Evolutionary conservation across 2,329 filamentous ascomycete species (phyloP).

Genomic region (Pseudogymnoascus sp.): DNA sequence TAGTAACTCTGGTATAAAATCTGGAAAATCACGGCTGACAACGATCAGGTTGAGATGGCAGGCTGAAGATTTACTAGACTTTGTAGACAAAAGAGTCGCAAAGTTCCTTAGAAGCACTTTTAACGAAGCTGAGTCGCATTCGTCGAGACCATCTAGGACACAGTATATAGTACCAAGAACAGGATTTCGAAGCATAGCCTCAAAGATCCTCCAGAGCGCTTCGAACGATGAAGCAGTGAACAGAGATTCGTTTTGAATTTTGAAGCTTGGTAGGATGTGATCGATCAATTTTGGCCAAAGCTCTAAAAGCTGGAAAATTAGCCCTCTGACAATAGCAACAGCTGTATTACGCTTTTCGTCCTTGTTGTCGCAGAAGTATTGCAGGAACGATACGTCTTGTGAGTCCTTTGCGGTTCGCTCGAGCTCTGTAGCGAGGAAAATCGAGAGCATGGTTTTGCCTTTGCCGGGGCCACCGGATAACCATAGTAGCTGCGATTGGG

Average conservation of each 20-base stretch:
- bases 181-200: conserved; percentile 22
- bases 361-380: conserved; percentile 40
- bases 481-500: too few relatives aligned
- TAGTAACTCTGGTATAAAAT: conserved; percentile 14
- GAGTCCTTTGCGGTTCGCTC: neutral
- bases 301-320: conserved; percentile 34
- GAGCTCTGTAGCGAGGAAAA: neutral
- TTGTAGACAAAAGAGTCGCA: conserved; percentile 2
- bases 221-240: conserved; percentile 14
- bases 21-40: conserved; percentile 22
- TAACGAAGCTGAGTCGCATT: conserved; percentile 19
- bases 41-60: conserved; percentile 23
- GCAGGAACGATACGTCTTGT: conserved; percentile 11
- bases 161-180: conserved; percentile 21
- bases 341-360: conserved; percentile 35
- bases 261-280: conserved; percentile 15
- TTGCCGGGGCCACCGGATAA: too few relatives aligned
- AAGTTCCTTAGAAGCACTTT: conserved; percentile 17
- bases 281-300: conserved; percentile 16
- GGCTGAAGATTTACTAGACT: neutral
- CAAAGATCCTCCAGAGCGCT: conserved; percentile 24
- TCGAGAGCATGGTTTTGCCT: neutral
- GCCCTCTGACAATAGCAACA: conserved; percentile 36
- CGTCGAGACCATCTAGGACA: conserved; percentile 23
- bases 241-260: conserved; percentile 13